phyloP scores from a whole-genome alignment of 2,329 filamentous ascomycete genomes.

The Stenocarpella maydis region DNA sequence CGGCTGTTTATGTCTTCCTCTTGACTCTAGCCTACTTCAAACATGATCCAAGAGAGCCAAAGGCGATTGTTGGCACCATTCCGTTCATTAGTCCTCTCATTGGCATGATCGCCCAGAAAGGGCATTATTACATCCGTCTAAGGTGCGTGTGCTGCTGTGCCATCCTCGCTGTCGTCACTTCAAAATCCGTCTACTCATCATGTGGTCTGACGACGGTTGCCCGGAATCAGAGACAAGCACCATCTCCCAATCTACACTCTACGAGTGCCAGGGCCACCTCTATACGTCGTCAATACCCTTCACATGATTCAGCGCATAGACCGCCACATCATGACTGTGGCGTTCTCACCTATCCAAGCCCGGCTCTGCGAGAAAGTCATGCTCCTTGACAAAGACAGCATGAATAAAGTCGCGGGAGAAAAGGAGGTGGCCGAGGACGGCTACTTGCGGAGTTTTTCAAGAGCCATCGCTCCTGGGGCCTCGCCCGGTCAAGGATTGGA shows the following conservation, averaged over 20 bases:
- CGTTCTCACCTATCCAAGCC: constrained; percentile 6
- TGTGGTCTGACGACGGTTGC: not conserved
- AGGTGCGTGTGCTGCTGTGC: not conserved
- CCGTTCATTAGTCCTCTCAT: not conserved
- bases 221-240: constrained; percentile 2
- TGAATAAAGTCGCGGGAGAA: not conserved
- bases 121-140: not conserved
- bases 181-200: not conserved
- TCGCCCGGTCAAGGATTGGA: constrained; percentile 13
- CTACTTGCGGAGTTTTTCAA: not conserved
- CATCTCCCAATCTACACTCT: constrained; percentile 25
- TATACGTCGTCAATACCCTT: constrained; percentile 19
- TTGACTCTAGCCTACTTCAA: constrained; percentile 9
- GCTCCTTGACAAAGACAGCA: constrained; percentile 1
- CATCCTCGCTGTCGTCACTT: not conserved
- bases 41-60: constrained; percentile 18
- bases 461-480: not conserved
- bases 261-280: constrained; percentile 15
- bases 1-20: constrained; percentile 10
- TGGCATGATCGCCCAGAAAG: constrained; percentile 3
- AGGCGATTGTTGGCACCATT: not conserved
- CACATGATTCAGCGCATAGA: constrained; percentile 15
- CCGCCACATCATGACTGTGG: constrained; percentile 1
- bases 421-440: not conserved
- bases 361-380: not conserved